Conservation (phyloP, 352 stramenopile species). For the Stramenopiles sp. region DNA sequence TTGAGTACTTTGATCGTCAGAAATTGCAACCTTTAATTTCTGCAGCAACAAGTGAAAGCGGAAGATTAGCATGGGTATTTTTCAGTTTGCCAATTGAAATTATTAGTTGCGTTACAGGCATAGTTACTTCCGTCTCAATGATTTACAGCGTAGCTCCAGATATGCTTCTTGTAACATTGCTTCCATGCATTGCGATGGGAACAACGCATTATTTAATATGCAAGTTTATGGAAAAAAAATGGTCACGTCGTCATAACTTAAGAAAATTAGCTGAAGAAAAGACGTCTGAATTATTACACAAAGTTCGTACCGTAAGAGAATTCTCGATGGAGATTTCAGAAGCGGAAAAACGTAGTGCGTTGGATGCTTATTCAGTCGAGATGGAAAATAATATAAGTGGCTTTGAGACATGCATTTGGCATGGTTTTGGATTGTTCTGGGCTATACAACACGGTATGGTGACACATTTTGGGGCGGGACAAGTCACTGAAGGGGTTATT, state of each 20-base stretch:
- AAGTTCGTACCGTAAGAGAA: neutral
- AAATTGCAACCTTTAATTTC: neutral
- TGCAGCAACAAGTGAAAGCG: neutral
- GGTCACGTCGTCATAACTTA: neutral
- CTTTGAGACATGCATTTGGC: neutral
- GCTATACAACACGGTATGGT: neutral
- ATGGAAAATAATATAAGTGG: neutral
- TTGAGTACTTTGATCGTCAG: constrained; percentile 1
- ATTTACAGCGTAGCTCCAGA: neutral
- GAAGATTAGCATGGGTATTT: neutral
- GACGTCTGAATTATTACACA: neutral
- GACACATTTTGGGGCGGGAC: neutral
- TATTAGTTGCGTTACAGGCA: neutral
- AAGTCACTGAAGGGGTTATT: too few relatives aligned
- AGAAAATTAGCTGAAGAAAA: neutral
- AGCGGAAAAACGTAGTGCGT: neutral
- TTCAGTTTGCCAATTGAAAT: neutral
- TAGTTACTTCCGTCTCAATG: neutral
- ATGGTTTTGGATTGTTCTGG: neutral
- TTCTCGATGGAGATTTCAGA: neutral
- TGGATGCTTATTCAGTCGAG: neutral
- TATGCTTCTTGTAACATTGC: neutral
- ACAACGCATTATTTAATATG: constrained; percentile 2
- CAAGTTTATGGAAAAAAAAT: constrained; percentile 1
- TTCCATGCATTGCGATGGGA: neutral